These are phyloP conservation scores for Trypanosoma boissoni DNA, from an alignment of 208 protist genomes.

Conservation along the genomic window DNA sequence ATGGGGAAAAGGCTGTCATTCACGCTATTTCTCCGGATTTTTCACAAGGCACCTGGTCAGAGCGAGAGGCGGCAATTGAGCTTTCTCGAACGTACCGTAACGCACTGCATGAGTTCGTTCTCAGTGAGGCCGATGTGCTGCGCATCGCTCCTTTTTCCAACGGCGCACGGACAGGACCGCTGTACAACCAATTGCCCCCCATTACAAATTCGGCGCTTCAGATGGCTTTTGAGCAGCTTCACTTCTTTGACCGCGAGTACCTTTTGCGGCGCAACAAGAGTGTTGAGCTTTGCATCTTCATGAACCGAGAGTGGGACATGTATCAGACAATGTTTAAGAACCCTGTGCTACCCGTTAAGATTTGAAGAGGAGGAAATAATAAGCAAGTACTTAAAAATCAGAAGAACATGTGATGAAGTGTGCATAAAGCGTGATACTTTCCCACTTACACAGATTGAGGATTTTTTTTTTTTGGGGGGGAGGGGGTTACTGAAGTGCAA, in stretches of 20 bases:
- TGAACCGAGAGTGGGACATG: slow-evolving; percentile 85
- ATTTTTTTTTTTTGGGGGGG: too few species aligned
- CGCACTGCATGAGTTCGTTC: slow-evolving; percentile 81
- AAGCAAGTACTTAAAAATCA: neutral
- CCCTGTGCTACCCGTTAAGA: slow-evolving; percentile 12
- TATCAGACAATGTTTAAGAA: slow-evolving; percentile 75
- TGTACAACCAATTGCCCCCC: slow-evolving; percentile 74
- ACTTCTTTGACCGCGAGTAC: slow-evolving; percentile 76
- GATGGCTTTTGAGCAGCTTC: slow-evolving; percentile 81
- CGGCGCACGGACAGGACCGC: slow-evolving; percentile 48
- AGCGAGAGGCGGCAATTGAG: slow-evolving; percentile 75
- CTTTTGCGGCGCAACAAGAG: slow-evolving; percentile 63
- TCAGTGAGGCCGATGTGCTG: slow-evolving; percentile 65
- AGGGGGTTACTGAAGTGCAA: neutral
- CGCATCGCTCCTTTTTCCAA: slow-evolving; percentile 76
- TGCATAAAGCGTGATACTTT: slow-evolving; percentile 9
- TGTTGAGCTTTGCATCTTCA: slow-evolving; percentile 86
- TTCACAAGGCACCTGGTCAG: slow-evolving; percentile 73
- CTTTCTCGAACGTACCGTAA: slow-evolving; percentile 85
- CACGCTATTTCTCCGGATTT: slow-evolving; percentile 85
- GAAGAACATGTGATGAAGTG: neutral
- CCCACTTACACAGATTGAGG: too few species aligned
- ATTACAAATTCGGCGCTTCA: slow-evolving; percentile 68
- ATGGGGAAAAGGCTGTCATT: slow-evolving; percentile 68
- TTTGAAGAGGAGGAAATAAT: slow-evolving; percentile 11